A percentile compares a stretch with the other conserved stretches of the same genome.
Evolutionary conservation across 768 basidiomycete genomes (phyloP).

Genomic region (Lentinula lateritia): DNA sequence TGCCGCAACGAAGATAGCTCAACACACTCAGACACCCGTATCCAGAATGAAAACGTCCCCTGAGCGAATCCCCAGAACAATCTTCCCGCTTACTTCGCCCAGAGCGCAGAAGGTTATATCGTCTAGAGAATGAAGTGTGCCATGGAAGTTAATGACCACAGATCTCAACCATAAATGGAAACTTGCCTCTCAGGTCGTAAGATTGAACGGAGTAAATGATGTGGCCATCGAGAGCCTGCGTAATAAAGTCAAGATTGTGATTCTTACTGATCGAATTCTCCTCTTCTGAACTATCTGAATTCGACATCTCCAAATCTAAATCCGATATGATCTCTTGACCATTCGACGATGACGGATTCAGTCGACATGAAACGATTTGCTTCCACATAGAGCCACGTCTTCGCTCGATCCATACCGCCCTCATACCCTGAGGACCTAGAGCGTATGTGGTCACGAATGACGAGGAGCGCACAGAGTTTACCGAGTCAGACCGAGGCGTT

Average conservation of each 20-base stretch:
- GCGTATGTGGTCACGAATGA: constrained; percentile 43
- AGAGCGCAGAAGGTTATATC: constrained; percentile 42
- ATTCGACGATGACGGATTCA: constrained; percentile 5
- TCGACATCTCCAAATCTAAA: background rate
- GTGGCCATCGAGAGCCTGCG: constrained; percentile 17
- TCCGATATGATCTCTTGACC: background rate
- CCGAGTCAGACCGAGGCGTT: background rate
- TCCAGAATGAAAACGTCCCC: constrained; percentile 32
- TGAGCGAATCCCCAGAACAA: constrained; percentile 35
- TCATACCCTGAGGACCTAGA: constrained; percentile 41
- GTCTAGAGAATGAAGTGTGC: constrained; percentile 19
- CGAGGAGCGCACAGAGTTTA: constrained; percentile 2
- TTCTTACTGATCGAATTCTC: background rate
- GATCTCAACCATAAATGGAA: background rate
- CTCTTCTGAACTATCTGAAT: background rate
- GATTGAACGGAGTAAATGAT: constrained; percentile 27
- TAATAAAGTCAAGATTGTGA: background rate
- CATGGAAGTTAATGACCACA: too few species aligned
- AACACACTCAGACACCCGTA: background rate
- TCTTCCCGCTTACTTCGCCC: constrained; percentile 37
- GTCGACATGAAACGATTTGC: constrained; percentile 37
- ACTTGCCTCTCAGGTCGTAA: constrained; percentile 34
- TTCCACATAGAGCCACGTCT: constrained; percentile 33
- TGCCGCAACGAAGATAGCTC: too few species aligned
- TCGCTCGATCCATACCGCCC: constrained; percentile 55